Evolutionary conservation across 1,139 yeast species (phyloP).

Genomic region (Hansenula lynferdii): DNA sequence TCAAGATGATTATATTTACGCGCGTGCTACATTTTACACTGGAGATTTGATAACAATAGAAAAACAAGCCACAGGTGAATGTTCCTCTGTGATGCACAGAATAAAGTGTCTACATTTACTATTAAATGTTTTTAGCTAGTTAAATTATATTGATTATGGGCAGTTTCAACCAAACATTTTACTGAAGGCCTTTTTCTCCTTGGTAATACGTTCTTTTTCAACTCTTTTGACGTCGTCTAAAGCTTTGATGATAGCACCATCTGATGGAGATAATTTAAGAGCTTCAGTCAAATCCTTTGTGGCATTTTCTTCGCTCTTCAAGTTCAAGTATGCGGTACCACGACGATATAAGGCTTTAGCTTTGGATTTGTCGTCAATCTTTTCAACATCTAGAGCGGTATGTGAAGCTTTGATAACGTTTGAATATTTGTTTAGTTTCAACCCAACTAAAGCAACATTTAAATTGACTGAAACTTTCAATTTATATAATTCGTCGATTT

Average conservation of each 20-base stretch:
- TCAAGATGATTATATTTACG: background rate
- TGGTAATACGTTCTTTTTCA: constrained; percentile 52
- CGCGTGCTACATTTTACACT: background rate
- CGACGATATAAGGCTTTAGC: constrained; percentile 87
- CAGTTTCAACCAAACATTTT: too few relatives aligned
- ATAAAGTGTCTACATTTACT: too few relatives aligned
- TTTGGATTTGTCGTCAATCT: constrained; percentile 58
- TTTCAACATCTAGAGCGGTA: constrained; percentile 61
- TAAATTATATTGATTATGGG: too few relatives aligned
- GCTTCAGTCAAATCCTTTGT: constrained; percentile 65
- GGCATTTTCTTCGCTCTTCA: constrained; percentile 72
- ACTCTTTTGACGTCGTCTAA: constrained; percentile 53
- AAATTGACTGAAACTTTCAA: constrained; percentile 60
- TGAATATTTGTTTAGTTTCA: constrained; percentile 55
- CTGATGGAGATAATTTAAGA: constrained; percentile 59
- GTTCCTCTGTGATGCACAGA: too few relatives aligned
- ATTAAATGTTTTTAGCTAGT: too few relatives aligned
- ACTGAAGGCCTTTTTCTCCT: constrained; percentile 80
- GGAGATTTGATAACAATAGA: background rate
- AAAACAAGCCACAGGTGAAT: too few relatives aligned
- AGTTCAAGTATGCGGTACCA: constrained; percentile 65
- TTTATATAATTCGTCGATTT: constrained; percentile 41
- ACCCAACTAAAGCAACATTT: constrained; percentile 72
- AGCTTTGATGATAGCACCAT: constrained; percentile 68
- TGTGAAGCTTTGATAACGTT: constrained; percentile 57